Percentiles rank a stretch among this genome's conserved stretches.
These are phyloP conservation scores for Dipteronia sinensis DNA, from an alignment of 345 rosid genomes.

Conservation along the genomic window DNA sequence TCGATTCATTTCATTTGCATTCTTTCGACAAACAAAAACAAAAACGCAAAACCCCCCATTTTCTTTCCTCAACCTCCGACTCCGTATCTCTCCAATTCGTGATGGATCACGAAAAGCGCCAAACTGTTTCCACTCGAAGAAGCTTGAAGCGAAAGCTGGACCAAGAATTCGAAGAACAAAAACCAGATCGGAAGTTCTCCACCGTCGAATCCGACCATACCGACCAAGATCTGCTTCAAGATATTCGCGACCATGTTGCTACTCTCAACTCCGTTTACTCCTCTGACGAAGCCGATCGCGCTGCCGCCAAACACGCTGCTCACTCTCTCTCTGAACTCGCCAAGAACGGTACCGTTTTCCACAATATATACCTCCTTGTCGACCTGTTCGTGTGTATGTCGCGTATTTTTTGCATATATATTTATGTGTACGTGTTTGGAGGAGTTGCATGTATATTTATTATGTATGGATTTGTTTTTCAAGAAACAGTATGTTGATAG, in stretches of 20 bases:
- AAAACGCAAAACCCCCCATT: neutral
- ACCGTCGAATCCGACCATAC: constrained; percentile 16
- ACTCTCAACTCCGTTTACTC: constrained; percentile 49
- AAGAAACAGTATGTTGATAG: neutral
- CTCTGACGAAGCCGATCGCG: constrained; percentile 44
- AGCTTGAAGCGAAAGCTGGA: constrained; percentile 61
- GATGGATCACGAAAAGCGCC: constrained; percentile 49
- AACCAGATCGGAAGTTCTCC: constrained; percentile 28
- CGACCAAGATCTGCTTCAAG: constrained; percentile 31
- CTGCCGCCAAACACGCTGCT: constrained; percentile 48
- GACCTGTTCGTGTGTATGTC: neutral
- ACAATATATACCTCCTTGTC: neutral
- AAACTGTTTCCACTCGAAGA: constrained; percentile 32
- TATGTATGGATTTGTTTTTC: neutral
- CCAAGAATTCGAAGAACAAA: constrained; percentile 32
- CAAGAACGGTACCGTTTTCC: constrained; percentile 43
- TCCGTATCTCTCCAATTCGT: neutral
- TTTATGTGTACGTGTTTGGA: neutral
- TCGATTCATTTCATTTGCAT: neutral
- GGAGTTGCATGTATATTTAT: neutral
- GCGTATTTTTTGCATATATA: neutral
- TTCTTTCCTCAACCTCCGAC: constrained; percentile 11
- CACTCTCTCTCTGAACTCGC: constrained; percentile 49
- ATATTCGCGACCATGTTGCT: constrained; percentile 44
- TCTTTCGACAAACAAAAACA: neutral